Evolutionary conservation across 306 rosid genomes (phyloP), one percentile per base, ranked within the genome.

Genomic region (Abrus precatorius): DNA sequence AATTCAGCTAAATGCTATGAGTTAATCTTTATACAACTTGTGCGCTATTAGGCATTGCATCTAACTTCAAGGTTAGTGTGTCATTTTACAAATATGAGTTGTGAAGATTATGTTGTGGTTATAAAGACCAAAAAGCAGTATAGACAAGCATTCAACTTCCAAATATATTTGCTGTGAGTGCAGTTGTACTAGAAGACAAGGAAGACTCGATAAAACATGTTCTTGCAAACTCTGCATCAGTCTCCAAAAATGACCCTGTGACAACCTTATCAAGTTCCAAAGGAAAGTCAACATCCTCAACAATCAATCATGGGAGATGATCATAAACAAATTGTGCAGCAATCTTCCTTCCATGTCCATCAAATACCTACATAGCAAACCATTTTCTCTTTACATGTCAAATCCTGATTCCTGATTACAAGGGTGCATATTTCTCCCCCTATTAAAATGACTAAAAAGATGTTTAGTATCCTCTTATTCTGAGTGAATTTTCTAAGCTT

Each of bases 281-380:
- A 57, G 98, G 99, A 53, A 96, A 96, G 82, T 87, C 89, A 0
- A 97, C 86, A 89, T 96, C 98, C 86, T 96, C 97, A 45, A 89
- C 95, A 59, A 96, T 89, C 78, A 93, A 88, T 76, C 93, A 83
- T 5, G 98, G 99, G 56, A 96, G 87, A 85, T 87, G 91, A 75
- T 96, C 98, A 1, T 98, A 90, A 36, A 90, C 99, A 77, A 90
- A 93, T 55, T 89, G 87, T 1, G 99, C 98, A 7, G 99, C 99
- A 32, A 72, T 87, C 69, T 93, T 85, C 66, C 99, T 98, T 62
- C 90, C 99, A 47, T 96, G 99, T n/a, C 98, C 98, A 67, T 96
- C 99, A 74, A 96, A 96, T 63, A 96, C 97, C 99, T 96, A 79
- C 74, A 44, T 38, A 79, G 53, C 29, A 78, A 75, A 80, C 54